Conservation (phyloP, 768 basidiomycete species). For the Strobilomyces dryophilus region DNA sequence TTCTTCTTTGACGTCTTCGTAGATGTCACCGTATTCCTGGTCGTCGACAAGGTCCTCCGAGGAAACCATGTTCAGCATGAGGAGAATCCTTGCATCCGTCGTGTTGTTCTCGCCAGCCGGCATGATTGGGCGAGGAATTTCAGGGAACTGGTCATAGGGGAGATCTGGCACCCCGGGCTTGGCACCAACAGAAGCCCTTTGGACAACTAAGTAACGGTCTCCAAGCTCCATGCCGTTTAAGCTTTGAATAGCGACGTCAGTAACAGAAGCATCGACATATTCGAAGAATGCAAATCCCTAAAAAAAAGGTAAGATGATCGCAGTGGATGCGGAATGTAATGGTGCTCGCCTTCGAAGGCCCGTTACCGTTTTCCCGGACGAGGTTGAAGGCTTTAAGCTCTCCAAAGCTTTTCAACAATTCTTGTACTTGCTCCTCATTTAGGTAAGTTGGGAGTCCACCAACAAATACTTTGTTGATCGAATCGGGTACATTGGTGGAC, state of each 20-base stretch:
- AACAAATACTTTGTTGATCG: conserved; percentile 96
- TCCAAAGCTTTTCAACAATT: conserved; percentile 94
- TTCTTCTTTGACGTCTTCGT: conserved; percentile 93
- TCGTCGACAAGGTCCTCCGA: conserved; percentile 88
- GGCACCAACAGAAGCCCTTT: conserved; percentile 92
- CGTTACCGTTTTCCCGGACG: conserved; percentile 89
- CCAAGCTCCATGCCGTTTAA: conserved; percentile 98
- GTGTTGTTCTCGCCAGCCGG: conserved; percentile 68
- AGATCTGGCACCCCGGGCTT: conserved; percentile 65
- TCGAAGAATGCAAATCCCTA: conserved; percentile 99
- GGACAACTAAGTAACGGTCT: conserved; percentile 92
- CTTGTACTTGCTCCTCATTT: conserved; percentile 98
- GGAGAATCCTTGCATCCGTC: conserved; percentile 74
- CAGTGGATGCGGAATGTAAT: not conserved
- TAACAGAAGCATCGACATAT: conserved; percentile 84
- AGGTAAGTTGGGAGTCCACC: conserved; percentile 94
- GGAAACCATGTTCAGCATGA: conserved; percentile 99
- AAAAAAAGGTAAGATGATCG: conserved; percentile 1
- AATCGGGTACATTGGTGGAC: conserved; percentile 96
- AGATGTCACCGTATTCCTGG: conserved; percentile 88
- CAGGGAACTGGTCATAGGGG: conserved; percentile 77
- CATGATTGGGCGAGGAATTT: conserved; percentile 84
- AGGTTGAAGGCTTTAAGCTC: conserved; percentile 98
- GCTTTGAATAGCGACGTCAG: conserved; percentile 94
- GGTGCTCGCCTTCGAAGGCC: conserved; percentile 71